These are phyloP conservation scores for Cryptosporidium muris DNA, from an alignment of 169 alveolate species.

Conservation along the genomic window DNA sequence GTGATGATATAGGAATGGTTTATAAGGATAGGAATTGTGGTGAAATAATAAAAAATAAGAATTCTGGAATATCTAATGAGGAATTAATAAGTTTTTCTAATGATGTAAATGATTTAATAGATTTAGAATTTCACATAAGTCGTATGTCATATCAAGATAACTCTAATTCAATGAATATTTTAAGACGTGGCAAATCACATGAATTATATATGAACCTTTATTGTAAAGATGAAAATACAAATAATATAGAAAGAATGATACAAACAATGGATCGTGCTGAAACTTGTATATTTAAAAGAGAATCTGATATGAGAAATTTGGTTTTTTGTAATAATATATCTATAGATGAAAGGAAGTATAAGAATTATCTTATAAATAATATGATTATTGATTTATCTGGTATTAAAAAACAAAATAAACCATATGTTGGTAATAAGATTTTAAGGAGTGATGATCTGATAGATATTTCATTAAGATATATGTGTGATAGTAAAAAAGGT, in stretches of 20 bases:
- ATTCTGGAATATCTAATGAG: not conserved
- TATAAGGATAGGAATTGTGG: not conserved
- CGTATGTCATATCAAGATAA: conserved; percentile 5
- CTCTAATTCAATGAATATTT: not conserved
- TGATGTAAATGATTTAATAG: conserved; percentile 24
- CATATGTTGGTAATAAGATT: not conserved
- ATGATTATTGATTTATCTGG: not conserved
- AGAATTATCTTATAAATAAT: conserved; percentile 10
- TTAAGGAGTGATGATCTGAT: conserved; percentile 23
- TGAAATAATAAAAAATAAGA: not conserved
- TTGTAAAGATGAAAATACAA: conserved; percentile 3
- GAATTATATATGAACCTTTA: too few relatives aligned
- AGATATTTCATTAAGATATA: conserved; percentile 51
- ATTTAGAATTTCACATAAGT: conserved; percentile 24
- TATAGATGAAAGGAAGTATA: not conserved
- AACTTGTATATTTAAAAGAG: conserved; percentile 44
- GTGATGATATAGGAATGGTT: not conserved
- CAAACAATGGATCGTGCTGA: conserved; percentile 5
- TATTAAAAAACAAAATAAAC: not conserved
- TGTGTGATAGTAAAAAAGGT: conserved; percentile 30
- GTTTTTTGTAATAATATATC: not conserved
- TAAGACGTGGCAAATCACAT: conserved; percentile 60
- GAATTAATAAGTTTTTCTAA: conserved; percentile 49
- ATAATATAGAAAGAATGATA: not conserved
- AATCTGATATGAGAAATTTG: not conserved